Base-by-base conservation (phyloP, 257 asterid genomes). In the Paulownia fortunei region DNA sequence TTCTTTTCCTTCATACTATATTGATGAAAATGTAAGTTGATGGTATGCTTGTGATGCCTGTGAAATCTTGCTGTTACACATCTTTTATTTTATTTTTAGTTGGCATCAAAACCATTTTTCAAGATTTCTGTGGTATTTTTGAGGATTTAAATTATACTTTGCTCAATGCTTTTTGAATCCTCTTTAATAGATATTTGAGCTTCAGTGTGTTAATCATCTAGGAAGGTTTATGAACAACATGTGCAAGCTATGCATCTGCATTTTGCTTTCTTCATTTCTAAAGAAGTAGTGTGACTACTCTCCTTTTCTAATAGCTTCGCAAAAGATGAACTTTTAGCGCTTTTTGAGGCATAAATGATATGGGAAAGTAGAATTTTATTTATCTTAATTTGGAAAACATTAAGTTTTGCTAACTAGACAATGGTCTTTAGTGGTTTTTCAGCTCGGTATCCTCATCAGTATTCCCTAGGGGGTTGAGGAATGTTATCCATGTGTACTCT, bases 1-100 rank as follows among this genome's bases (percentile, higher is more conserved):
- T 73, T 91, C 99, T 80, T 96, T 96, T 83, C 99, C 99, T 18
- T 90, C 98, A 62, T 93, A 96, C 87, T 96, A 93, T 86, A 96
- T 96, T 74, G 99, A 96, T 73, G 99, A 96, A 89, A 92, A 88
- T 92, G 99, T 96, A 89, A 90, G 98, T 85, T 61, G 75, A 34
- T 72, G 61, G 68, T 59, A 54, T 60, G 56, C 55, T 72, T 76
- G 44, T 46, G 76, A 56, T 84, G 67, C 51, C 39, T 34, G 74
- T 77, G 56, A 34, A 37, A 32, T 59, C 47, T 37, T 23, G 34
- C 68, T 68, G 62, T 41, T 61, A 24, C 23, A 19, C 63, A 32
- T n/a, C n/a, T 27, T 47, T 47, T 19, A 21, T 76, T 63, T 54
- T 64, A 32, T 64, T 73, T 51, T 62, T 54, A 54, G 39, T n/a